Conservation (phyloP, 2,329 filamentous ascomycete species). For the Beauveria pseudobassiana region DNA sequence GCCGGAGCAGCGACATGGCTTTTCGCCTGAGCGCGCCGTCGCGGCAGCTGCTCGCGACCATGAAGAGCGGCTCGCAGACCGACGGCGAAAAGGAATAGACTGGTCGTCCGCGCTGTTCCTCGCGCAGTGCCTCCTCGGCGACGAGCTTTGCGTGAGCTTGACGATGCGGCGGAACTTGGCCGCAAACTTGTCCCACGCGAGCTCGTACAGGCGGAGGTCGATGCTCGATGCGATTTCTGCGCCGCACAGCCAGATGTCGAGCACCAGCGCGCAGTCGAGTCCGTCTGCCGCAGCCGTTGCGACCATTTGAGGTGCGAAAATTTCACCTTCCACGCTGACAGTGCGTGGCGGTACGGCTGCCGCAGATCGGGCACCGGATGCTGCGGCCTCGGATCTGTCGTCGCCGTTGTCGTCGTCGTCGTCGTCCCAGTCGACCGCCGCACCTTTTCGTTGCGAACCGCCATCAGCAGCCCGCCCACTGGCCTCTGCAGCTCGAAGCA, state of each 20-base stretch:
- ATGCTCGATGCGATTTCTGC: conserved; percentile 7
- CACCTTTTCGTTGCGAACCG: conserved; percentile 1
- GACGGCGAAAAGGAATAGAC: conserved; percentile 8
- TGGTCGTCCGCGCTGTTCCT: not conserved
- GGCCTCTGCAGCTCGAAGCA: conserved; percentile 11
- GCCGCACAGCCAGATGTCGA: conserved; percentile 8
- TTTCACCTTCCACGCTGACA: conserved; percentile 9
- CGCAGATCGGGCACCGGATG: not conserved
- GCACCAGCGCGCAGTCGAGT: conserved; percentile 8
- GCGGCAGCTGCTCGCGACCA: conserved; percentile 4
- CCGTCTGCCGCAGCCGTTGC: conserved; percentile 7
- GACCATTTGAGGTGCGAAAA: conserved; percentile 9
- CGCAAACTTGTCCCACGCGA: conserved; percentile 10
- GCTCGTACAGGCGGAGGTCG: conserved; percentile 6
- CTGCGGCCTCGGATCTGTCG: no score
- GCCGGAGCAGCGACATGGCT: conserved; percentile 7
- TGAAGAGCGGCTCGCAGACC: conserved; percentile 11
- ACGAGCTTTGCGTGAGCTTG: conserved; percentile 4
- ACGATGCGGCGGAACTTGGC: conserved; percentile 1
- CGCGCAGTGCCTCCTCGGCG: not conserved
- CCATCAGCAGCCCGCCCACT: not conserved
- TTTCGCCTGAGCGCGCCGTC: not conserved
- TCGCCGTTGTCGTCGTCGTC: not conserved
- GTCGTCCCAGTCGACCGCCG: conserved; percentile 16
- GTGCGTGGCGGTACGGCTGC: conserved; percentile 1